Percentiles rank a stretch among this genome's conserved stretches.
Conservation (phyloP, 495 filamentous ascomycete species). For the Annulohypoxylon moriforme region DNA sequence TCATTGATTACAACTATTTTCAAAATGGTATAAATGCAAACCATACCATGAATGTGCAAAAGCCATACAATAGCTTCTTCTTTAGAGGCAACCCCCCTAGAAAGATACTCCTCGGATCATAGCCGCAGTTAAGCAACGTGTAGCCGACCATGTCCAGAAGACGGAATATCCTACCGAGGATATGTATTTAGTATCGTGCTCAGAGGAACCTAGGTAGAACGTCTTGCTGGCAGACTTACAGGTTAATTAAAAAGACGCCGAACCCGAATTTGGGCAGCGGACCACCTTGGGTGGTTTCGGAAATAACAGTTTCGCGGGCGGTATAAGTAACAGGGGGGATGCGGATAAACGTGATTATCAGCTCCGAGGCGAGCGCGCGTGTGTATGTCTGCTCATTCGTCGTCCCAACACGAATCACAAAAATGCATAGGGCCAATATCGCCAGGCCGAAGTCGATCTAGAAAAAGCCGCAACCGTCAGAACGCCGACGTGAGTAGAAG, state of each 20-base stretch:
- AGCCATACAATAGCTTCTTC: slow-evolving; percentile 46
- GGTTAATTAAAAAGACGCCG: slow-evolving; percentile 49
- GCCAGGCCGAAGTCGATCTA: slow-evolving; percentile 50
- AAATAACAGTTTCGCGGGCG: slow-evolving; percentile 45
- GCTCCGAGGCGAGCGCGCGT: slow-evolving; percentile 42
- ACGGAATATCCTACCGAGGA: slow-evolving; percentile 42
- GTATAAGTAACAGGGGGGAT: slow-evolving; percentile 49
- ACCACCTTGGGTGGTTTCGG: slow-evolving; percentile 30
- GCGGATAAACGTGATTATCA: slow-evolving; percentile 47
- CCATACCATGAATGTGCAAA: slow-evolving; percentile 50
- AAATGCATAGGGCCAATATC: slow-evolving; percentile 44
- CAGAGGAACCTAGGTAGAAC: neutral
- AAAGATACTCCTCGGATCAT: slow-evolving; percentile 48
- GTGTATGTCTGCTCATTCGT: slow-evolving; percentile 45
- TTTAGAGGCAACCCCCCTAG: slow-evolving; percentile 36
- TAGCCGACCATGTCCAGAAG: slow-evolving; percentile 46
- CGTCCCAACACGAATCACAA: slow-evolving; percentile 44
- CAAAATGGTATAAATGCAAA: slow-evolving; percentile 52
- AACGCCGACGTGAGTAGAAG: slow-evolving; percentile 1
- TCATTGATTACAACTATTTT: slow-evolving; percentile 30
- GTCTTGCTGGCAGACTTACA: slow-evolving; percentile 32
- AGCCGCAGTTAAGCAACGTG: slow-evolving; percentile 47
- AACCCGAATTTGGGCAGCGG: slow-evolving; percentile 46
- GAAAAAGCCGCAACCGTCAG: slow-evolving; percentile 13
- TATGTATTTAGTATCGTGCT: slow-evolving; percentile 7